These are phyloP conservation scores for Leccinum broughii DNA, from an alignment of 768 basidiomycete species.

Conservation along the genomic window DNA sequence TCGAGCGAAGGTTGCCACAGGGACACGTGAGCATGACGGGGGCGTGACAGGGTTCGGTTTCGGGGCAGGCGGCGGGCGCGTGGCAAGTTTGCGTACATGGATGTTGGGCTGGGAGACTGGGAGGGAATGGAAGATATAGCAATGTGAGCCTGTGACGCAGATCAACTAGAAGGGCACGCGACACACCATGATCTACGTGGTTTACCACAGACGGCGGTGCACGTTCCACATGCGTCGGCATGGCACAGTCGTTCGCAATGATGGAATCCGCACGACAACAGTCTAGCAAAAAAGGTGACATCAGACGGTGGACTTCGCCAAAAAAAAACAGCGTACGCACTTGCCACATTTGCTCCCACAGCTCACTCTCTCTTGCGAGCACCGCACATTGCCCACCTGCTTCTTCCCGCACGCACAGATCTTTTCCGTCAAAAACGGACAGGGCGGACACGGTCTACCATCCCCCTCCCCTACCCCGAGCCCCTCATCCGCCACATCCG, in stretches of 20 bases:
- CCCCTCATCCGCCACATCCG: slow-evolving; percentile 27
- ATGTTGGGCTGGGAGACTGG: slow-evolving; percentile 67
- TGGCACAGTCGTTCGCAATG: slow-evolving; percentile 85
- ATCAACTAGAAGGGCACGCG: background rate
- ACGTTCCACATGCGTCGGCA: slow-evolving; percentile 74
- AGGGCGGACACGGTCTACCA: slow-evolving; percentile 69
- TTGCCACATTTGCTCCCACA: slow-evolving; percentile 85
- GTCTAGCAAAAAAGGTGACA: slow-evolving; percentile 34
- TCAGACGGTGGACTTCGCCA: background rate
- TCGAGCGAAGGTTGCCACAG: slow-evolving; percentile 80
- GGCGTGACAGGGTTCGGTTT: slow-evolving; percentile 73
- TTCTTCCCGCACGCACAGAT: slow-evolving; percentile 90
- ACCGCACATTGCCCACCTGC: slow-evolving; percentile 72
- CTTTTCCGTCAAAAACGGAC: slow-evolving; percentile 77
- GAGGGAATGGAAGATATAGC: background rate
- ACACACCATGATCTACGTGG: slow-evolving; percentile 78
- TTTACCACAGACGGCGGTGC: slow-evolving; percentile 81
- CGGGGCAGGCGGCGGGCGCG: slow-evolving; percentile 82
- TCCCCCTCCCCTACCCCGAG: slow-evolving; percentile 2
- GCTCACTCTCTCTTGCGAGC: slow-evolving; percentile 75
- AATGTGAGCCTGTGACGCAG: background rate
- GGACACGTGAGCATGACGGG: slow-evolving; percentile 71
- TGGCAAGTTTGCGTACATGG: slow-evolving; percentile 82
- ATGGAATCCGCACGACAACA: slow-evolving; percentile 86
- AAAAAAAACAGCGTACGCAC: slow-evolving; percentile 38